Evolutionary conservation across 2,329 filamentous ascomycete genomes (phyloP).

Genomic region (Stemphylium beticola): DNA sequence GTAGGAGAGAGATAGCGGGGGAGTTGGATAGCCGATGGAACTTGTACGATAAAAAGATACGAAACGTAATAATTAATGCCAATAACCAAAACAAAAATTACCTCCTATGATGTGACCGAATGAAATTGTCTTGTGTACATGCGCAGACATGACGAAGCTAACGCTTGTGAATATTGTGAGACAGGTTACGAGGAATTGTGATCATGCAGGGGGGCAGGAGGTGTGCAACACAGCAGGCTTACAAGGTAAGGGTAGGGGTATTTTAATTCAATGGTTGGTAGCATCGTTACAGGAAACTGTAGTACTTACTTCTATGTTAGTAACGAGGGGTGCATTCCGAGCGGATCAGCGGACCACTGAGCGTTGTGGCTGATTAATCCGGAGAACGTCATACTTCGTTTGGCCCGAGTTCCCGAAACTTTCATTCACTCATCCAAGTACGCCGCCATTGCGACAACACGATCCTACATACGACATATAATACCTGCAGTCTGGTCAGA

Average conservation of each 20-base stretch:
- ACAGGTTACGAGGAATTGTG: too few relatives aligned
- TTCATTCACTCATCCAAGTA: conserved; percentile 11
- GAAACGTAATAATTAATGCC: conserved; percentile 22
- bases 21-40: background rate
- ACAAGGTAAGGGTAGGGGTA: too few relatives aligned
- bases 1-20: background rate
- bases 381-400: conserved; percentile 29
- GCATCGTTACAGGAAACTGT: too few relatives aligned
- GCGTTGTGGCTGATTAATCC: conserved; percentile 13
- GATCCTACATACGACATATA: background rate
- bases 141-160: too few relatives aligned
- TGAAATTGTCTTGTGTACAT: too few relatives aligned
- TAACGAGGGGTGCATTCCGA: background rate
- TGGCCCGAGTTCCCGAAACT: conserved; percentile 21
- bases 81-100: background rate
- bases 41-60: conserved; percentile 14
- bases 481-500: background rate
- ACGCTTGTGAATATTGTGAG: too few relatives aligned
- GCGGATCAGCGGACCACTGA: conserved; percentile 5
- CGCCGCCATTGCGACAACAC: conserved; percentile 20
- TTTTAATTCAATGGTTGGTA: too few relatives aligned
- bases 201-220: too few relatives aligned
- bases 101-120: background rate
- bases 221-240: too few relatives aligned
- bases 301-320: background rate